Base-by-base conservation (phyloP, 768 basidiomycete genomes). In the Nidula microcarpa region DNA sequence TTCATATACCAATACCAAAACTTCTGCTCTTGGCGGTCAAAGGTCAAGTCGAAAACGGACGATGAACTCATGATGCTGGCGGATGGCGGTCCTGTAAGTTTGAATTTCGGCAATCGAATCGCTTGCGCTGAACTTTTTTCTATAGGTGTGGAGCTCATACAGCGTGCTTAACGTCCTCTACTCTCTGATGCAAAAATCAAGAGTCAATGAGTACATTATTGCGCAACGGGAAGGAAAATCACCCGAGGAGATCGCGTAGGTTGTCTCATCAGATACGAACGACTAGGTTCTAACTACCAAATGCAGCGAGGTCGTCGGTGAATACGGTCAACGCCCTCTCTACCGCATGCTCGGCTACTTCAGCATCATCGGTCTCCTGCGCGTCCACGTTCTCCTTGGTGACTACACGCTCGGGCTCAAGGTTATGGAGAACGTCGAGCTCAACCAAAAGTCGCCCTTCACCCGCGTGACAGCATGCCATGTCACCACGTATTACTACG, bases 1-100 rank as follows among this genome's bases (percentile, higher is more conserved):
- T 95, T 95, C 67, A 96, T 98, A 60, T 99, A 97, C 72, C 96
- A 99, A 67, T 99, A 94, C 76, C 94, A 96, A 66, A 89, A 90
- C 1, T 98, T 97, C 73, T 91, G 92, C 59, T 84, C 91, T 37
- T 98, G 94, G 88, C 77, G 94, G 50, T 87, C 87, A 14, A 93
- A 90, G 62, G 78, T 86, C 33, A 89, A 91, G 56, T 77, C 78
- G 48, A 98, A 97, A 73, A 83, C 86, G 0, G 94, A 93, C 39
- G 96, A 98, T 61, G 95, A 98, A 67, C 78, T 94, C 37, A 64
- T 78, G 47, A 79, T 94, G 77, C 79, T 98, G 18, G 85, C 81
- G 3, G 91, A 94, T 37, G 86, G 85, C 39, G 82, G 75, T 18
- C 82, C 67, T 70, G 90, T 79, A 47, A 57, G 82, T 77, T 10